Evolutionary conservation across 257 asterid species (phyloP), one percentile per base, ranked within the genome.

Genomic region (Asclepias syriaca): DNA sequence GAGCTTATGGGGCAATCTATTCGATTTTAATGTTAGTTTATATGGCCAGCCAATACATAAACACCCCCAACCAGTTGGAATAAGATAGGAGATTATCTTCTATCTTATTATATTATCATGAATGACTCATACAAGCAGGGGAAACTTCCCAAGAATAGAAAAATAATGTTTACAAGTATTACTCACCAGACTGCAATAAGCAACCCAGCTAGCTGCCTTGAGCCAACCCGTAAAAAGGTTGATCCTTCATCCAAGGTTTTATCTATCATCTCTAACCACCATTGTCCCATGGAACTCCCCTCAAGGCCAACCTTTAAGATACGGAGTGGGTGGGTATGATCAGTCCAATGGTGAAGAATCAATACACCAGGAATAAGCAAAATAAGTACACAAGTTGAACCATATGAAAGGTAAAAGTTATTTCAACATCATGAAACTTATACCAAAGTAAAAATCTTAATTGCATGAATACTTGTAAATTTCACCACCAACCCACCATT

Each of bases 191-290:
- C 96, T 74, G 96, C 84, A 77, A 95, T 89, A 74, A 95, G 92
- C 84, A 95, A 84, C 78, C 98, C 99, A 46, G 99, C 99, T 74
- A 95, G 83, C 87, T 92, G 98, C 84, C 99, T 88, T 77, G 96
- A 95, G 86, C 99, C 99, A 81, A 92, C 85, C 61, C 90, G 83
- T 72, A 84, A 75, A 84, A 92, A 95, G 56, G 96, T 86, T 15
- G 92, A 90, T 69, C 97, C 96, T 80, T 95, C 98, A 73, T 87
- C 98, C 90, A 95, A 87, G 70, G 84, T 90, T 84, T 86, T 90
- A 29, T 92, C 99, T 71, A 95, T 92, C 93, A 90, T 87, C 66
- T 92, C 97, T 60, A 88, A 79, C 99, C 99, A 95, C 98, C 97
- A 95, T 71, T 95, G 99, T 74, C 98, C 99, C 34, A 90, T 89